Conservation (phyloP, 139 green algal species). For the Asterochloris erici region DNA sequence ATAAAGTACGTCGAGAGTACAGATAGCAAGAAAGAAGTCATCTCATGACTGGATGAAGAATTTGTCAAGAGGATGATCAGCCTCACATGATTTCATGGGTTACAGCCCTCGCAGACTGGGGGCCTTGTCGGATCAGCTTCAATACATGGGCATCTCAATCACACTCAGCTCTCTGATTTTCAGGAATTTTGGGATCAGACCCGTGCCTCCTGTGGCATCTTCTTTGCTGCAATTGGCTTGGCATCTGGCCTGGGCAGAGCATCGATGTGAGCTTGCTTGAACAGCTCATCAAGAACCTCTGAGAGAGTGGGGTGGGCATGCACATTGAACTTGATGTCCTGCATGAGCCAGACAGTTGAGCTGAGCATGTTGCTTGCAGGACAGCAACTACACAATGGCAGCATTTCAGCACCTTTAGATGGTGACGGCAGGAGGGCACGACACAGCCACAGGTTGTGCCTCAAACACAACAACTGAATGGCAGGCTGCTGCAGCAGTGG, state of each 20-base stretch:
- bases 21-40: no score
- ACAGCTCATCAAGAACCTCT: constrained; percentile 96
- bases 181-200: neutral
- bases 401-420: neutral
- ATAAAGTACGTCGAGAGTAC: no score
- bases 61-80: no score
- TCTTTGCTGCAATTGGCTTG: constrained; percentile 13
- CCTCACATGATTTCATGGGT: no score
- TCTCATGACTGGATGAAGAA: no score
- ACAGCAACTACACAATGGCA: neutral
- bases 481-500: no score
- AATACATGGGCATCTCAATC: neutral
- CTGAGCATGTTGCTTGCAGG: neutral
- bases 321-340: constrained; percentile 98
- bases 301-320: constrained; percentile 97
- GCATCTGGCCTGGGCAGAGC: neutral
- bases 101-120: no score
- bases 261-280: constrained; percentile 79
- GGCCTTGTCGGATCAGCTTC: no score
- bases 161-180: neutral
- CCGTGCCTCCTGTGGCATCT: constrained; percentile 9
- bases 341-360: neutral
- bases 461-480: no score
- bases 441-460: no score
- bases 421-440: no score